These are phyloP conservation scores for Euphorbia schlechtendalii DNA, from an alignment of 441 rosid genomes.

Conservation along the genomic window DNA sequence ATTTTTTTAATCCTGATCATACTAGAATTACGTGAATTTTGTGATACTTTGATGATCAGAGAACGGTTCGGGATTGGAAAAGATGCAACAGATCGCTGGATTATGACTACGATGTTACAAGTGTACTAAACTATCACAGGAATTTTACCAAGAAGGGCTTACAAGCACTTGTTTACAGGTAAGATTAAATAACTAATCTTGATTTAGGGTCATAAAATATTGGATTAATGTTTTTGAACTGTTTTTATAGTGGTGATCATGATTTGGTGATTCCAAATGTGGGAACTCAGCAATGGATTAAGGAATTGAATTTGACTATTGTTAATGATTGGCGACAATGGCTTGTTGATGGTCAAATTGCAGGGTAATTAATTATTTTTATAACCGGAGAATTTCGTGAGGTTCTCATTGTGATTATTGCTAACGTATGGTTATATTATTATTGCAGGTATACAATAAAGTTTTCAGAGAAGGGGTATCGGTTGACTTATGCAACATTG, in stretches of 20 bases:
- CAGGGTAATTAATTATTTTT: slow-evolving; percentile 22
- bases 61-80: slow-evolving; percentile 19
- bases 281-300: slow-evolving; percentile 27
- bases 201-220: too few species aligned
- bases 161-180: slow-evolving; percentile 29
- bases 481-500: slow-evolving; percentile 28
- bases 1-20: neutral
- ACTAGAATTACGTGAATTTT: neutral
- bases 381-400: too few species aligned
- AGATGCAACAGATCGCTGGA: slow-evolving; percentile 29
- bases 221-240: too few species aligned
- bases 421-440: too few species aligned
- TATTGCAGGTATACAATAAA: slow-evolving; percentile 24
- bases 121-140: slow-evolving; percentile 23
- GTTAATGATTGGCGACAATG: slow-evolving; percentile 28
- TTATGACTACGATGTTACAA: slow-evolving; percentile 21
- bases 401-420: too few species aligned
- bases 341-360: slow-evolving; percentile 34
- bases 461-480: slow-evolving; percentile 20
- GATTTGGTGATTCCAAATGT: slow-evolving; percentile 25
- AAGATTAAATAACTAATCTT: too few species aligned
- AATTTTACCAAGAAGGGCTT: slow-evolving; percentile 25
- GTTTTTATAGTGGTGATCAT: slow-evolving; percentile 27
- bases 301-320: slow-evolving; percentile 15
- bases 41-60: slow-evolving; percentile 11